Percentiles rank a stretch among this genome's conserved stretches.
phyloP scores from a whole-genome alignment of 192 early-diverging fungal genomes.

The Coemansia sp. region DNA sequence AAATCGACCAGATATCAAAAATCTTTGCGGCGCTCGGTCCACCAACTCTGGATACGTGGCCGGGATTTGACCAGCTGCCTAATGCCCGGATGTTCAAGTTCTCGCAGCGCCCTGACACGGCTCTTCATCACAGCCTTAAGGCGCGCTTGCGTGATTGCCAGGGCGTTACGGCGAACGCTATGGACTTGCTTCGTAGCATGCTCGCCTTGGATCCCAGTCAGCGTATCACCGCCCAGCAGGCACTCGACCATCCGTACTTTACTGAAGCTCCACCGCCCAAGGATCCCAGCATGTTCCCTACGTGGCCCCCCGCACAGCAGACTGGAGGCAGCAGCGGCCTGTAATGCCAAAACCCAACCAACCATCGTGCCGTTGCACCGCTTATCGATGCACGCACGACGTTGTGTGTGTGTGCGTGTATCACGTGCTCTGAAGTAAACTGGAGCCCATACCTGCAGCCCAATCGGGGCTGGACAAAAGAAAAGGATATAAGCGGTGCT shows the following conservation, averaged over 20 bases:
- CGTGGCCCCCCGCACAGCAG: constrained; percentile 89
- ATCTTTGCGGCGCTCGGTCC: constrained; percentile 89
- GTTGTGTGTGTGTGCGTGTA: neutral
- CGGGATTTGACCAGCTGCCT: constrained; percentile 61
- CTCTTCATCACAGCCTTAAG: constrained; percentile 31
- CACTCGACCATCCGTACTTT: constrained; percentile 89
- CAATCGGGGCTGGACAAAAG: no score
- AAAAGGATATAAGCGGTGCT: no score
- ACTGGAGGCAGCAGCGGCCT: no score
- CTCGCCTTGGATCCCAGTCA: constrained; percentile 80
- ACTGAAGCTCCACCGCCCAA: constrained; percentile 82
- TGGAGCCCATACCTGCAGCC: neutral
- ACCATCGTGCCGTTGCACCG: no score
- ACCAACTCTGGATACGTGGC: constrained; percentile 76
- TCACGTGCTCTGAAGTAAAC: neutral
- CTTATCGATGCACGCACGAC: constrained; percentile 50
- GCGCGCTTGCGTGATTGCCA: constrained; percentile 34
- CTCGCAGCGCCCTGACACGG: constrained; percentile 51
- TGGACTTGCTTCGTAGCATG: constrained; percentile 73
- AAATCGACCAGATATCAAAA: constrained; percentile 74
- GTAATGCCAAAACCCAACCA: no score
- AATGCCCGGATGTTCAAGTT: constrained; percentile 69
- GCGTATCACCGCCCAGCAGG: constrained; percentile 88
- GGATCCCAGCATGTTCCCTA: constrained; percentile 90
- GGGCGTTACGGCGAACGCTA: constrained; percentile 67